Base-by-base conservation (phyloP, 2,329 filamentous ascomycete genomes). In the Endothia cerciana region DNA sequence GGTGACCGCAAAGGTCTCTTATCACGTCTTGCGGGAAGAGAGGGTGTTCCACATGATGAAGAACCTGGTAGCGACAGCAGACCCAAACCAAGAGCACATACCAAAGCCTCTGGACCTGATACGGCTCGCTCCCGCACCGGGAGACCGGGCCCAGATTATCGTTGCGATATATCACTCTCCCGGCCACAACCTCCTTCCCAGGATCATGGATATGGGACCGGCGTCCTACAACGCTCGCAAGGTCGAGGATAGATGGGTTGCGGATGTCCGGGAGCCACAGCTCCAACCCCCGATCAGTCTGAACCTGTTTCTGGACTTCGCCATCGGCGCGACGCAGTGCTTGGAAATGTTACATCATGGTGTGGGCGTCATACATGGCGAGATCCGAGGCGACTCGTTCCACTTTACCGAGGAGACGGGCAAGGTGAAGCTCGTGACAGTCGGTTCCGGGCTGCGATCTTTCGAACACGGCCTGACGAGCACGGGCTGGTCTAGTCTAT, bases 261-360 rank as follows among this genome's bases (percentile, higher is more conserved):
- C 79, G 0, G 75, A 80, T 65, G 78, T 77, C 43, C 81, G 78
- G 47, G 75, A 80, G 45, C 80, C 81, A 45, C 77, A 77, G 2
- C 81, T 88, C 1, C 81, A 82, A 22, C 82, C 85, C 22, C 85
- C 87, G 45, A 88, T 95, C 53, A 88, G 89, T 56, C 80, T 97
- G 6, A 84, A 90, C 57, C 83, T 87, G 19, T 97, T 97, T 73
- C 84, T 98, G 36, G 91, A 97, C 73, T 97, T 97, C 74, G 94
- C 94, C 38, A 92, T 97, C 66, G 94, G 94, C 30, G 91, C 94
- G 1, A 87, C 91, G 6, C 88, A 96, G 76, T 96, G 92, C 74
- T 79, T 97, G 58, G 94, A 97, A 76, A 88, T 96, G 57, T 80
- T 98, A n/a, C 94, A 98, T 73, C 93, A 97, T 77, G 89, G 91